Conservation (phyloP, 2,329 filamentous ascomycete species). For the Cytospora piceicola region DNA sequence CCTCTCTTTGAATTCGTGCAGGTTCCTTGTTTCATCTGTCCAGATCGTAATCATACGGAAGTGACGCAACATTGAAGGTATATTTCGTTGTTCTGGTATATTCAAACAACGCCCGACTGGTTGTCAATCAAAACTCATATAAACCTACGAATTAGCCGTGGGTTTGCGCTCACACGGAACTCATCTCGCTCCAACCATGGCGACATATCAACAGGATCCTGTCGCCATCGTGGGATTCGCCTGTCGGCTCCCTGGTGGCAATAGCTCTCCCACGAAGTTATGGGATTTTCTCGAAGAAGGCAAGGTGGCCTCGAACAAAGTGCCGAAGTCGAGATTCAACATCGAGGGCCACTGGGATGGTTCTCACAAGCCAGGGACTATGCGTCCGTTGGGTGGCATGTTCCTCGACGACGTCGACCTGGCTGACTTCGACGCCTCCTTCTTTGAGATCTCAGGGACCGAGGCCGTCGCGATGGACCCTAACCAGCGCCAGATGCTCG, state of each 20-base stretch:
- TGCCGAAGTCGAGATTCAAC: conserved; percentile 41
- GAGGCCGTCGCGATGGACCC: conserved; percentile 35
- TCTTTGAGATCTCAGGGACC: conserved; percentile 32
- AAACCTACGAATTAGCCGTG: too few species aligned
- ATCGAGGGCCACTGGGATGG: conserved; percentile 43
- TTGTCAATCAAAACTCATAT: too few species aligned
- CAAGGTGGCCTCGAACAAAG: conserved; percentile 38
- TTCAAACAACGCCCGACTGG: too few species aligned
- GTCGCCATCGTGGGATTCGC: conserved; percentile 49
- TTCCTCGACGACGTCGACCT: conserved; percentile 42
- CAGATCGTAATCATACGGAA: too few species aligned
- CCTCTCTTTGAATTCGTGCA: too few species aligned
- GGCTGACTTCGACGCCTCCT: conserved; percentile 41
- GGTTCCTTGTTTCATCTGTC: too few species aligned
- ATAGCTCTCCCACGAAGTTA: conserved; percentile 39
- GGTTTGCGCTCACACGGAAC: too few species aligned
- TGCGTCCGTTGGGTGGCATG: conserved; percentile 32
- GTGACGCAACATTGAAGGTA: too few species aligned
- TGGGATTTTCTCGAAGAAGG: conserved; percentile 44
- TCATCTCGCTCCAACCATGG: too few species aligned
- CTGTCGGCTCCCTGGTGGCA: conserved; percentile 47
- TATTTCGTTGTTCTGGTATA: too few species aligned
- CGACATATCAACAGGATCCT: conserved; percentile 31
- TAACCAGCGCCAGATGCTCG: conserved; percentile 33
- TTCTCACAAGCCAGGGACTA: conserved; percentile 42